Base-by-base conservation (phyloP, 2,329 filamentous ascomycete species). In the Lasiodiplodia citricola region DNA sequence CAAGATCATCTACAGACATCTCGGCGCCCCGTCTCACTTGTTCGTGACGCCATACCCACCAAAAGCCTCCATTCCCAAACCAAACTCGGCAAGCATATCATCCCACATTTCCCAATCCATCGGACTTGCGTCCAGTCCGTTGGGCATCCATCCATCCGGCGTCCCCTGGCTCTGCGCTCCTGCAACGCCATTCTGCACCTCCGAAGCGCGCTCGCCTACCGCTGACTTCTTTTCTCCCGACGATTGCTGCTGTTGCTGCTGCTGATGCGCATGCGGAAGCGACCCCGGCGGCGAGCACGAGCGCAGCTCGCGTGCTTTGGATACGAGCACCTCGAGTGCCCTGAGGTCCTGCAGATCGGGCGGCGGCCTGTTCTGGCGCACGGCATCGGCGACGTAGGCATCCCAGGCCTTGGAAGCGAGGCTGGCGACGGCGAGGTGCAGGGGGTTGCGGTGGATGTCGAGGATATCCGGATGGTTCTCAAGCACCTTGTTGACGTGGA, bases 331-430 rank as follows among this genome's bases (percentile, higher is more conserved):
- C 50, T 66, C 11, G 38, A 57, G 68, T 2, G 68, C 52, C 3
- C 74, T 70, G 28, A 78, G 67, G 0, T 73, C 56, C 38, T 72
- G 70, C 1, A 78, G 73, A 35, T 75, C 75, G 13, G 69, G 65
- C 2, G 75, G 75, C 58, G 76, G 74, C 3, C 70, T 69, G 6
- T 35, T 55, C 16, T 38, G 23, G 5, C 71, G 66, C 0, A 71
- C 25, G 1, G 71, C 68, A 2, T 68, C 72, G 3, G 58, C 60
- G 4, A 67, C 55, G 35, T 73, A 76, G 1, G 76, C 78, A 8
- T 80, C 79, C 82, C 83, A 86, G 1, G 83, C 81, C 67, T 81
- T 82, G 2, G 85, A 70, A 3, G 80, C 80, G 25, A 85, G 72
- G 57, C 79, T 80, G 1, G 79, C 78, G 2, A 84, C 74, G 0